phyloP scores from a whole-genome alignment of 2,329 filamentous ascomycete genomes.

The Xylaria sp. region DNA sequence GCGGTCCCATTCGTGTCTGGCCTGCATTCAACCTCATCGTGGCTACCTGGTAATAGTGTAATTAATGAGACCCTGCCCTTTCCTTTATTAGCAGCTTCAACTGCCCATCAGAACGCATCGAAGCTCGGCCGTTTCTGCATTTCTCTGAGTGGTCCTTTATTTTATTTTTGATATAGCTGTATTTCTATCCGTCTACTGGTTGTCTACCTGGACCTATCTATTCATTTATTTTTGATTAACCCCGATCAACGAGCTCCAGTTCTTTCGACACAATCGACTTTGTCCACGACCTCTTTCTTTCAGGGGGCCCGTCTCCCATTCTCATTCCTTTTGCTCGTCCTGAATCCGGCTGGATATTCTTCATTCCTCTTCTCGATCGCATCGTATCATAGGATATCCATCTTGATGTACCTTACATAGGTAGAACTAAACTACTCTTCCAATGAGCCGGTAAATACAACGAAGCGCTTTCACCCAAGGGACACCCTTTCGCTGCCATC shows the following conservation, averaged over 20 bases:
- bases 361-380: background rate
- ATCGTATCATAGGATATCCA: background rate
- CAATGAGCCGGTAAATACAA: slow-evolving; percentile 16
- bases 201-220: background rate
- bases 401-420: background rate
- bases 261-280: background rate
- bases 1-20: background rate
- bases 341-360: background rate
- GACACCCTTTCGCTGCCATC: slow-evolving; percentile 1
- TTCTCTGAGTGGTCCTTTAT: background rate
- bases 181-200: background rate
- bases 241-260: background rate
- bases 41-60: background rate
- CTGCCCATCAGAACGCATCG: background rate
- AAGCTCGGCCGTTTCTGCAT: background rate
- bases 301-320: background rate
- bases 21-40: background rate
- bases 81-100: background rate
- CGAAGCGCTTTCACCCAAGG: background rate
- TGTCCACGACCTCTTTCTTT: background rate
- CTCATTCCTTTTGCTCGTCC: background rate
- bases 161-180: background rate
- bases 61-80: background rate
- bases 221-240: background rate
- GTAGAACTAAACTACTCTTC: background rate